A percentile compares a stretch with the other conserved stretches of the same genome.
phyloP scores from a whole-genome alignment of 768 basidiomycete genomes.

The Pisolithus albus region DNA sequence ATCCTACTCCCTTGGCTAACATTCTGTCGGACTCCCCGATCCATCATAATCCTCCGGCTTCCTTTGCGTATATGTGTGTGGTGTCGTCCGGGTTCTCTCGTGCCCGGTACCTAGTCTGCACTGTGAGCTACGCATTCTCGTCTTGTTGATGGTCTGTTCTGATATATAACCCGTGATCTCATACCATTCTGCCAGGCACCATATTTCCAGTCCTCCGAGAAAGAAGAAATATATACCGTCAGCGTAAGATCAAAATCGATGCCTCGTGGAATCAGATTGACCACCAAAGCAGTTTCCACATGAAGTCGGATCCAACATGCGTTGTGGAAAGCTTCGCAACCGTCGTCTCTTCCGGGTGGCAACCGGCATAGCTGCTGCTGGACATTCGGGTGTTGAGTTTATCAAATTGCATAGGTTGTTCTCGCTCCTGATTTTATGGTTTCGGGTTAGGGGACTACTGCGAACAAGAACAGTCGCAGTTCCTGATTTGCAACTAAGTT shows the following conservation, averaged over 20 bases:
- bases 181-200: no score
- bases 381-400: slow-evolving; percentile 6
- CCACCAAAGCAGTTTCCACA: slow-evolving; percentile 69
- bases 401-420: slow-evolving; percentile 47
- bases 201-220: no score
- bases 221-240: no score
- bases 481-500: slow-evolving; percentile 15
- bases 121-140: slow-evolving; percentile 60
- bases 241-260: no score
- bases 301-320: slow-evolving; percentile 65
- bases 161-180: no score
- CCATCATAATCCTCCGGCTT: no score
- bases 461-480: no score
- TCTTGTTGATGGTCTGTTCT: slow-evolving; percentile 59
- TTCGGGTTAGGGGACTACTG: no score
- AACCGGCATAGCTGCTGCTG: slow-evolving; percentile 9
- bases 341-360: slow-evolving; percentile 63
- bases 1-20: no score
- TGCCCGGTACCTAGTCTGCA: slow-evolving; percentile 47
- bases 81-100: no score
- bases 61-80: no score
- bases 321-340: slow-evolving; percentile 61
- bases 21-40: no score
- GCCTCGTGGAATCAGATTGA: slow-evolving; percentile 82
- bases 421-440: slow-evolving; percentile 56